phyloP scores from a whole-genome alignment of 1,139 yeast species.

The Blastobotrys ciferrii region DNA sequence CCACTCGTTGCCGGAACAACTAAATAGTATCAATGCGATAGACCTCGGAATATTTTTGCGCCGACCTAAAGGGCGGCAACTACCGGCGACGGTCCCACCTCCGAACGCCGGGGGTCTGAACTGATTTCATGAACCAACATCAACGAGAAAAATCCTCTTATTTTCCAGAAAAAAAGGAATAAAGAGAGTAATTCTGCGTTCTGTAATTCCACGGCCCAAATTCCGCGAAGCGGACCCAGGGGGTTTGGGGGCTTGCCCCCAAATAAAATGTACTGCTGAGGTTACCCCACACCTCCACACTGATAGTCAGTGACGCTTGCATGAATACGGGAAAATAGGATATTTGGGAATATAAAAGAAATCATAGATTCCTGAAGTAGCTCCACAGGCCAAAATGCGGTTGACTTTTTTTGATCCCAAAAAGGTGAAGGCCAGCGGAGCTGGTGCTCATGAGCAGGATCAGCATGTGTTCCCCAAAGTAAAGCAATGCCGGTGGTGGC shows the following conservation, averaged over 20 bases:
- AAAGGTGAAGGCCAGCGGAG: constrained; percentile 5
- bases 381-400: neutral
- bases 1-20: neutral
- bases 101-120: too few relatives aligned
- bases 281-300: neutral
- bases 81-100: too few relatives aligned
- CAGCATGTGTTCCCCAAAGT: constrained; percentile 7
- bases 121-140: too few relatives aligned
- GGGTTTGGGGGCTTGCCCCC: too few relatives aligned
- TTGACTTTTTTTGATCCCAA: constrained; percentile 8
- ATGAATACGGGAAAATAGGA: neutral
- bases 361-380: neutral
- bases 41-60: neutral
- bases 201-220: too few relatives aligned
- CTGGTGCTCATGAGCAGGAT: constrained; percentile 5
- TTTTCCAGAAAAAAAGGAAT: too few relatives aligned
- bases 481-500: constrained; percentile 6
- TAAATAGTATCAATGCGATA: neutral
- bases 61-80: too few relatives aligned
- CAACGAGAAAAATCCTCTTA: too few relatives aligned
- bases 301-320: too few relatives aligned
- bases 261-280: too few relatives aligned
- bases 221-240: too few relatives aligned
- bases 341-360: neutral
- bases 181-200: too few relatives aligned